Conservation (phyloP, 1,284 basidiomycete species). For the Athelia sp. region DNA sequence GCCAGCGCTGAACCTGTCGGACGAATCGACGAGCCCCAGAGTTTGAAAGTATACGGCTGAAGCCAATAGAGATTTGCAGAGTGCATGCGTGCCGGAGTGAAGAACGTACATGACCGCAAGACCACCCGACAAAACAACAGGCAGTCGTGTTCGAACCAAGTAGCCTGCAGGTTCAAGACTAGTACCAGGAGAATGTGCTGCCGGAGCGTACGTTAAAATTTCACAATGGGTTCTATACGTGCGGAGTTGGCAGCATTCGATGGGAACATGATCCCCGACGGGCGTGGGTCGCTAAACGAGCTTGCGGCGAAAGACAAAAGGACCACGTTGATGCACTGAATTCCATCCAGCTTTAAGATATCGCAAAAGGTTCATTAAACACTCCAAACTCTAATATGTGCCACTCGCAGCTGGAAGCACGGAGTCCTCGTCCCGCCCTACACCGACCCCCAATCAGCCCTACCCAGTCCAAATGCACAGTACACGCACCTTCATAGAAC, state of each 20-base stretch:
- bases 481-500: slow-evolving; percentile 73
- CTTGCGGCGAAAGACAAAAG: too few species aligned
- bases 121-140: slow-evolving; percentile 6
- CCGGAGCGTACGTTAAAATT: too few species aligned
- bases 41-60: neutral
- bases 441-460: neutral
- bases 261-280: too few species aligned
- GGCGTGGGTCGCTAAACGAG: too few species aligned
- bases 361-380: neutral
- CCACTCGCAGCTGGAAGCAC: slow-evolving; percentile 48
- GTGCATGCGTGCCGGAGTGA: slow-evolving; percentile 13
- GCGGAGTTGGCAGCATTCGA: too few species aligned
- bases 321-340: too few species aligned
- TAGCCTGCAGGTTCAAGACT: slow-evolving; percentile 11
- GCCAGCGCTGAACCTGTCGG: neutral
- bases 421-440: slow-evolving; percentile 53
- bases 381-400: slow-evolving; percentile 13
- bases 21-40: neutral
- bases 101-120: slow-evolving; percentile 12
- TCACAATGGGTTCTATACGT: too few species aligned
- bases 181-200: slow-evolving; percentile 8
- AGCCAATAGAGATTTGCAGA: slow-evolving; percentile 4
- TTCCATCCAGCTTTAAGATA: neutral
- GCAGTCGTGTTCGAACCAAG: slow-evolving; percentile 11
- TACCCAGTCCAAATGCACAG: neutral